phyloP scores from a whole-genome alignment of 768 basidiomycete species.

The Mycena albidolilacea region DNA sequence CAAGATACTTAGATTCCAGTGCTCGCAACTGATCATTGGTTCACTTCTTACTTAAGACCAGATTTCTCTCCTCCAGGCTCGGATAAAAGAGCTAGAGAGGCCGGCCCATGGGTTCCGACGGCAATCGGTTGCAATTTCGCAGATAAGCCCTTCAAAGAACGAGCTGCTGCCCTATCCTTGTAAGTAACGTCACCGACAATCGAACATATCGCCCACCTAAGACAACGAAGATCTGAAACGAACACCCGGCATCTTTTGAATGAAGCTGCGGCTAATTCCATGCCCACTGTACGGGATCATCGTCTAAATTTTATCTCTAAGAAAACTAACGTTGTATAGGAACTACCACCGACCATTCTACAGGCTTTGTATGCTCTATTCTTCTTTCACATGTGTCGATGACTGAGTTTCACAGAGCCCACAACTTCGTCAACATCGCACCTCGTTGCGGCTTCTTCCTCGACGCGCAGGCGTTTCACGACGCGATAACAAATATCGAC shows the following conservation, averaged over 20 bases:
- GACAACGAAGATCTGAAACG: conserved; percentile 29
- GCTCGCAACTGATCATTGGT: background rate
- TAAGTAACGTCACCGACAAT: background rate
- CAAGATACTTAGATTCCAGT: too few species aligned
- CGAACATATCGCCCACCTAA: background rate
- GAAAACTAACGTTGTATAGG: background rate
- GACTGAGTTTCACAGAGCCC: conserved; percentile 13
- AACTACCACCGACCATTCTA: conserved; percentile 33
- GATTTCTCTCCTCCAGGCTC: conserved; percentile 33
- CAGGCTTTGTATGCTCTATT: conserved; percentile 28
- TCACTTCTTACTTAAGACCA: conserved; percentile 17
- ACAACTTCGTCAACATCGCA: conserved; percentile 54
- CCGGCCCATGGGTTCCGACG: background rate
- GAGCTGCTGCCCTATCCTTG: conserved; percentile 24
- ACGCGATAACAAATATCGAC: conserved; percentile 39
- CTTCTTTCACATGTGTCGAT: background rate
- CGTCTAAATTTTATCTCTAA: too few species aligned
- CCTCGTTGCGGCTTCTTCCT: conserved; percentile 64
- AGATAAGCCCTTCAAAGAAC: conserved; percentile 7
- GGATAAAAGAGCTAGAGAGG: conserved; percentile 33
- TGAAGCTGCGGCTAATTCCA: conserved; percentile 3
- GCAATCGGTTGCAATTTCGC: background rate
- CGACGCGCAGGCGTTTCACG: conserved; percentile 55
- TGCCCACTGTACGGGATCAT: conserved; percentile 23
- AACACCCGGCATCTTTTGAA: conserved; percentile 4